These are phyloP conservation scores for Cylindrodendrum hubeiense DNA, from an alignment of 2,329 filamentous ascomycete genomes.

Conservation along the genomic window DNA sequence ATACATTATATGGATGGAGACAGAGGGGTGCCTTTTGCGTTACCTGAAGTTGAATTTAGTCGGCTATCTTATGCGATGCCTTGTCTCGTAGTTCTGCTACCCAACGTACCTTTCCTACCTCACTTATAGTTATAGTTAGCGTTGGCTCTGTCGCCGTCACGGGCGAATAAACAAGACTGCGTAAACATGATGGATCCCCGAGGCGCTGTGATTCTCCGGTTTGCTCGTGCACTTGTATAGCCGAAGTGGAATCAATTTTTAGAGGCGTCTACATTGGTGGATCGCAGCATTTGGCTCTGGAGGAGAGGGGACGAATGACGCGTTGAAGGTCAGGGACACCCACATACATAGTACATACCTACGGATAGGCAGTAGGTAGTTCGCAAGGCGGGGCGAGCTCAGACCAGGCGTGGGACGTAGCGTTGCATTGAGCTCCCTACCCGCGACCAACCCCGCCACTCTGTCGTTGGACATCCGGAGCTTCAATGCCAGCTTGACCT, in stretches of 20 bases:
- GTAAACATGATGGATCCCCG: constrained; percentile 26
- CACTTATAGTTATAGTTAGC: constrained; percentile 10
- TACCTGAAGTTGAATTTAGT: constrained; percentile 7
- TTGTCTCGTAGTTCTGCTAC: constrained; percentile 13
- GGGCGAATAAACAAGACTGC: constrained; percentile 24
- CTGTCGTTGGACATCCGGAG: constrained; percentile 17
- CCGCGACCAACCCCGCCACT: constrained; percentile 39
- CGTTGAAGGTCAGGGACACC: not conserved
- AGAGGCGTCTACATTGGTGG: not conserved
- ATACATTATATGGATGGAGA: constrained; percentile 1
- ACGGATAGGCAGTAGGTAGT: too few species aligned
- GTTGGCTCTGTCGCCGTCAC: not conserved
- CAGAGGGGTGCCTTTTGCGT: not conserved
- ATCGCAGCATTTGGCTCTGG: not conserved
- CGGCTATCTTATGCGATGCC: constrained; percentile 27
- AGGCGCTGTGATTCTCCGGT: not conserved
- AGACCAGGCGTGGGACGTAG: constrained; percentile 25
- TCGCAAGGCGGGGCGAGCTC: constrained; percentile 16
- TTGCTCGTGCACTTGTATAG: not conserved
- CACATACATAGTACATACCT: too few species aligned
- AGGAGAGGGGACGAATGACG: not conserved
- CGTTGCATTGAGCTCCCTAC: constrained; percentile 31
- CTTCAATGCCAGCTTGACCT: constrained; percentile 36
- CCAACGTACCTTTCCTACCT: constrained; percentile 10
- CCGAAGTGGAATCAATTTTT: not conserved